Evolutionary conservation across 2,329 filamentous ascomycete species (phyloP), one percentile per base, ranked within the genome.

Genomic region (Cladophialophora carrionii): DNA sequence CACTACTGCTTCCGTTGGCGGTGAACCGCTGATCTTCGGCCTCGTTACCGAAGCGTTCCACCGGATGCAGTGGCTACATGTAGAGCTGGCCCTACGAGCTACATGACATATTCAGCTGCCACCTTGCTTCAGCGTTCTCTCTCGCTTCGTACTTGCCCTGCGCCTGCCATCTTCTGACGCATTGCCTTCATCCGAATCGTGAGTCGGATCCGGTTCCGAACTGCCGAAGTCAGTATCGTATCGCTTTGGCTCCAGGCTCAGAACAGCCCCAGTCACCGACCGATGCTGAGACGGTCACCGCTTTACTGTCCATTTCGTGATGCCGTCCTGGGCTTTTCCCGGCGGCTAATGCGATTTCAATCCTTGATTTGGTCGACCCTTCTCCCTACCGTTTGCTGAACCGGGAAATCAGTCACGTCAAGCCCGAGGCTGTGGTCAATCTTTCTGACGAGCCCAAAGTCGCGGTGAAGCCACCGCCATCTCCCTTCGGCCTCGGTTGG

Each of bases 391-490:
- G 20, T 49, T 32, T 54, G 29, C 34, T 34, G 43, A 64, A 56
- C 29, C 26, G 52, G 37, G 26, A 61, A 56, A 41, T 24, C 14
- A 51, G 41, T 49, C 43, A 54, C 32, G 24, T 29, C 41, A 51
- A 37, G 14, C 60, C 60, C 56, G 26, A 46, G 37, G 31, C 29
- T 32, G 29, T 57, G 57, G n/a, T 43, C 46, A 26, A 46, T 49
- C 20, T 57, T 57, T 10, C 60, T 52, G 52, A 9, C 31, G 43
- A 26, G 14, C 17, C 61, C 31, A 31, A 64, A 62, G 37, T 67
- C 65, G 66, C 66, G 66, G 66, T 68, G 66, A 68, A 62, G 51
- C 61, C 60, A 68, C 66, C 66, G 63, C 63, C 53, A 26, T 58
- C 57, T 48, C 22, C 46, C 51, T 37, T 20, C 57, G 7, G 31